Evolutionary conservation across 2,329 filamentous ascomycete species (phyloP), one percentile per base, ranked within the genome.

Genomic region (Colletotrichum lentis): DNA sequence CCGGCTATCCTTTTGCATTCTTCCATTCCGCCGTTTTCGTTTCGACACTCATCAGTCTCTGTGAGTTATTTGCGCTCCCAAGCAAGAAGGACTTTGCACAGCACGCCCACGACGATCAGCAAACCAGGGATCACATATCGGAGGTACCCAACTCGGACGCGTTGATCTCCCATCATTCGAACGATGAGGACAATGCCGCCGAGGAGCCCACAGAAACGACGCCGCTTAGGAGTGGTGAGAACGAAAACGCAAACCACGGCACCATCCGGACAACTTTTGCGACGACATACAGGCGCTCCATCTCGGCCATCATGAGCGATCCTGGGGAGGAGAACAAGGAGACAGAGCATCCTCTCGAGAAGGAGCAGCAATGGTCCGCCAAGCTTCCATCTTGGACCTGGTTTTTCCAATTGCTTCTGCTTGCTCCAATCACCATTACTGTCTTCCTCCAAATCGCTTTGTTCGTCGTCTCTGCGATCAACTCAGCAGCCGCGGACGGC

Each of bases 331-430:
- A 75, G 73, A 79, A 78, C 8, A 74, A 71, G 63, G 70, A 71
- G 70, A 75, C 65, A 66, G 69, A 70, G 41, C 65, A 80, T 62
- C 79, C 84, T 0, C 94, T 90, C 74, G 86, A 86, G 14, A 81
- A 87, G 61, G 96, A 98, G 76, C 96, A 98, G 77, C 81, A 85
- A 16, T 99, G 96, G 96, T 97, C 93, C 59, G 86, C 86, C 4
- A 85, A 85, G 44, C 81, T 98, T 62, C 93, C 93, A 1, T 87
- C 85, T 52, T 97, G 91, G 91, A 89, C 91, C 20, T 99, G 96
- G 96, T 78, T 96, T 49, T 73, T 97, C 20, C 94, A 99, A 74
- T 90, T 97, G 71, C 81, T 98, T 3, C 76, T 97, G 18, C 81
- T 96, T 11, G 91, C 88, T 0, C 94, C 94, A 0, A 87, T 97